Evolutionary conservation across 2,329 filamentous ascomycete species (phyloP).

Genomic region (Teratosphaeria nubilosa): DNA sequence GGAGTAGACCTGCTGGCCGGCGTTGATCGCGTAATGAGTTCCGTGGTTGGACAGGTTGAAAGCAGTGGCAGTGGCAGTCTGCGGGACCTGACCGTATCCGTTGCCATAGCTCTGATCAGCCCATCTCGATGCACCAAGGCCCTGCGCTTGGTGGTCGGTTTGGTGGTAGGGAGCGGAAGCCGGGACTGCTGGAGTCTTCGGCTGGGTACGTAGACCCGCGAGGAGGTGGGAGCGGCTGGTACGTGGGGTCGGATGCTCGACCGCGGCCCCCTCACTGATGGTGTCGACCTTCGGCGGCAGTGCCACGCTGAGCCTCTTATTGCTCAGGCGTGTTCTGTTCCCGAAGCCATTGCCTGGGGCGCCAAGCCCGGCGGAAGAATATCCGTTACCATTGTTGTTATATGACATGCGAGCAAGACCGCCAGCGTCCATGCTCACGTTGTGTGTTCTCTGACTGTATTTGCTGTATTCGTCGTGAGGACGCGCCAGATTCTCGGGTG

Average conservation of each 20-base stretch:
- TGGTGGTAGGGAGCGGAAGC: slow-evolving; percentile 53
- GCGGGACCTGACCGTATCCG: slow-evolving; percentile 41
- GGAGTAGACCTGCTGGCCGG: slow-evolving; percentile 51
- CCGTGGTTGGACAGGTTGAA: slow-evolving; percentile 25
- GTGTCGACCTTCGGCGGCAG: slow-evolving; percentile 58
- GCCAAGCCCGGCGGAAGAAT: slow-evolving; percentile 60
- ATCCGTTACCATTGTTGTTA: slow-evolving; percentile 48
- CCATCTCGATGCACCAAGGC: slow-evolving; percentile 40
- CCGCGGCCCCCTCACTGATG: slow-evolving; percentile 57
- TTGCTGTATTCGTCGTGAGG: neutral
- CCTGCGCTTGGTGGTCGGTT: slow-evolving; percentile 36
- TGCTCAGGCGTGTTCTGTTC: slow-evolving; percentile 68
- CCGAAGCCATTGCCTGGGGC: slow-evolving; percentile 73
- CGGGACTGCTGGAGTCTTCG: slow-evolving; percentile 69
- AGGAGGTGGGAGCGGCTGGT: slow-evolving; percentile 92
- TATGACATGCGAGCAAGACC: slow-evolving; percentile 99
- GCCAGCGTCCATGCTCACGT: slow-evolving; percentile 76
- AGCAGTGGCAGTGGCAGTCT: slow-evolving; percentile 48
- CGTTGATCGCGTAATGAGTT: slow-evolving; percentile 37
- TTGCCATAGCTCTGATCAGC: slow-evolving; percentile 29
- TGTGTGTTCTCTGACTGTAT: neutral
- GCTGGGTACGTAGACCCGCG: slow-evolving; percentile 84
- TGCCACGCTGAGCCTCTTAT: slow-evolving; percentile 80
- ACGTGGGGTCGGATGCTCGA: slow-evolving; percentile 64
- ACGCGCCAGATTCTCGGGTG: neutral